phyloP scores from a whole-genome alignment of 1,284 basidiomycete species.

The Polyporus tsugae region DNA sequence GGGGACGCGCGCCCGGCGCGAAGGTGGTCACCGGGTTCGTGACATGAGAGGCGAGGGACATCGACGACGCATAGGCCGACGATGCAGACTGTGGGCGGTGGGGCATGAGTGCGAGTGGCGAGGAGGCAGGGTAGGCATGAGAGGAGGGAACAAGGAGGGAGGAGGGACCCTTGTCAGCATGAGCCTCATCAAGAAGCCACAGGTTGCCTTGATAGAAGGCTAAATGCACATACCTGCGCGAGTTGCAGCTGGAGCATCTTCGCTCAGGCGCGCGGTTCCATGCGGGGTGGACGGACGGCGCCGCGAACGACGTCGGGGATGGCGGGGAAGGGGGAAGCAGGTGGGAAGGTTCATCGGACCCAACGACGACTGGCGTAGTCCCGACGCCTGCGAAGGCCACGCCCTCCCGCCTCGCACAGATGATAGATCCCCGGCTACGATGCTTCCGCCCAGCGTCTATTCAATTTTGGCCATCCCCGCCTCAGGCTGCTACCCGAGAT shows the following conservation, averaged over 20 bases:
- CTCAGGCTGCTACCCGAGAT: background rate
- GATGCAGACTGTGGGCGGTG: constrained; percentile 27
- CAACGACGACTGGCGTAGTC: background rate
- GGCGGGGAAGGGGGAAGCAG: constrained; percentile 10
- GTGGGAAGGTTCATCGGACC: constrained; percentile 14
- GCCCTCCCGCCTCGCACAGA: background rate
- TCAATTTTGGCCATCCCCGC: constrained; percentile 32
- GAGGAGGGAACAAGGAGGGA: constrained; percentile 21
- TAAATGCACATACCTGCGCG: constrained; percentile 31
- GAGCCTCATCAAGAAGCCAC: constrained; percentile 32
- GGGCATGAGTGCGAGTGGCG: constrained; percentile 18
- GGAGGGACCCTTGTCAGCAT: constrained; percentile 32
- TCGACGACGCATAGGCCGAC: constrained; percentile 25
- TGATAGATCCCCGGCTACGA: constrained; percentile 25
- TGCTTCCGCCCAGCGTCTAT: constrained; percentile 33
- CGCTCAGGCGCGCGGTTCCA: constrained; percentile 25
- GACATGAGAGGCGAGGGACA: constrained; percentile 21
- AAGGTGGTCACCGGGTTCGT: constrained; percentile 23
- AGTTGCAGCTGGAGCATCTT: constrained; percentile 33
- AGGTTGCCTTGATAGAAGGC: constrained; percentile 33
- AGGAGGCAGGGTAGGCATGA: constrained; percentile 19
- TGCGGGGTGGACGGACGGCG: constrained; percentile 20
- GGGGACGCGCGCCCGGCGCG: constrained; percentile 26
- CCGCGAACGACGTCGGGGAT: constrained; percentile 20
- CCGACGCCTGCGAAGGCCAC: constrained; percentile 5